Evolutionary conservation across 805 yeast species (phyloP).

Genomic region (Sungouiozyma intestinalis): DNA sequence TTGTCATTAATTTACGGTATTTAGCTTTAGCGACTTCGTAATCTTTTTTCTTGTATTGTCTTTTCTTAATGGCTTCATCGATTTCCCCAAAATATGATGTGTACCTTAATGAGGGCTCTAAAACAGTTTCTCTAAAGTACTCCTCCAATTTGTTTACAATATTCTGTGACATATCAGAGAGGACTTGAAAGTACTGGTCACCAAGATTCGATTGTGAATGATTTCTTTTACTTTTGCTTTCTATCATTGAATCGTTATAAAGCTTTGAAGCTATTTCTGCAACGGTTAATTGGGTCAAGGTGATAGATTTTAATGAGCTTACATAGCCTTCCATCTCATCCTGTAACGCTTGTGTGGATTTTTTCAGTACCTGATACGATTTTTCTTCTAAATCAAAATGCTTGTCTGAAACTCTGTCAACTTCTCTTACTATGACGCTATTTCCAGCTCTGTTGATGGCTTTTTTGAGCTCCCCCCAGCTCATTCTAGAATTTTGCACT

Average conservation of each 20-base stretch:
- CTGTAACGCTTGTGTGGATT: constrained; percentile 57
- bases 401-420: constrained; percentile 67
- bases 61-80: constrained; percentile 69
- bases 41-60: constrained; percentile 67
- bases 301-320: constrained; percentile 69
- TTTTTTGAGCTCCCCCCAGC: constrained; percentile 95
- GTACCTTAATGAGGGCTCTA: constrained; percentile 66
- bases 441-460: constrained; percentile 91
- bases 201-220: constrained; percentile 40
- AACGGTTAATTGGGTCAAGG: constrained; percentile 72
- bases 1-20: constrained; percentile 66
- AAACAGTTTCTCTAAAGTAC: constrained; percentile 73
- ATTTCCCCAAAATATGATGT: constrained; percentile 59
- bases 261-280: constrained; percentile 70
- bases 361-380: constrained; percentile 60
- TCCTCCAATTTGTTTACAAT: constrained; percentile 74
- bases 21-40: constrained; percentile 72
- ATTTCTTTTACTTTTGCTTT: constrained; percentile 34
- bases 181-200: constrained; percentile 55
- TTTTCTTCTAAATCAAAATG: constrained; percentile 84
- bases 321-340: constrained; percentile 69
- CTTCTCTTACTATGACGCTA: constrained; percentile 44
- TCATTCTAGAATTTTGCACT: constrained; percentile 37
- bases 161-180: constrained; percentile 64
- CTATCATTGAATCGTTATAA: constrained; percentile 60